A percentile compares a stretch with the other conserved stretches of the same genome.
Evolutionary conservation across 169 alveolate genomes (phyloP).

Genomic region (Babesia gibsoni): DNA sequence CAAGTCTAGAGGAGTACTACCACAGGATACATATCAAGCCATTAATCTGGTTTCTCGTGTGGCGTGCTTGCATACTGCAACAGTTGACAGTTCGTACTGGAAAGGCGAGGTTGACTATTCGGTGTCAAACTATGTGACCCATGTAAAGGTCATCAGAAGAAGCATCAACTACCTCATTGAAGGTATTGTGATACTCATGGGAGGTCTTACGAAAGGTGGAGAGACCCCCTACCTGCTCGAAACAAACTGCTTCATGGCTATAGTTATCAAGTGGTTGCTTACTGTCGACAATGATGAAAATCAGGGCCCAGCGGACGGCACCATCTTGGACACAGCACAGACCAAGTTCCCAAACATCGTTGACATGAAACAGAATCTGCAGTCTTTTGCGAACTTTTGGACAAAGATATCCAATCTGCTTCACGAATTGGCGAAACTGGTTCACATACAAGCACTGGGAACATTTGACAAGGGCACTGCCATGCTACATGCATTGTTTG

Average conservation of each 20-base stretch:
- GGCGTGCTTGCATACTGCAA: conserved; percentile 56
- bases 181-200: conserved; percentile 25
- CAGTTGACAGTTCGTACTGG: conserved; percentile 38
- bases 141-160: conserved; percentile 65
- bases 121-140: conserved; percentile 65
- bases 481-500: conserved; percentile 1
- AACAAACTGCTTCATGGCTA: conserved; percentile 42
- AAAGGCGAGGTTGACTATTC: conserved; percentile 58
- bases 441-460: conserved; percentile 49
- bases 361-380: conserved; percentile 34
- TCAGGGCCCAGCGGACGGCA: neutral
- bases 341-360: conserved; percentile 48
- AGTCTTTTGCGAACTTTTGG: conserved; percentile 43
- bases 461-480: conserved; percentile 43
- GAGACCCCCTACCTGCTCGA: conserved; percentile 29
- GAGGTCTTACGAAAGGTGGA: conserved; percentile 61
- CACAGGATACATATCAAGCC: conserved; percentile 8
- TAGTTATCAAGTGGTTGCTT: conserved; percentile 30
- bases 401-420: conserved; percentile 14
- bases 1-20: conserved; percentile 3
- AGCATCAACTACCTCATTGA: conserved; percentile 67
- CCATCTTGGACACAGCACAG: neutral
- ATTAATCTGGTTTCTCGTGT: conserved; percentile 63
- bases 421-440: conserved; percentile 26
- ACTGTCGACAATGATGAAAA: neutral